Evolutionary conservation across 805 yeast species (phyloP), one percentile per base, ranked within the genome.

Genomic region (Saturnispora gosingensis): DNA sequence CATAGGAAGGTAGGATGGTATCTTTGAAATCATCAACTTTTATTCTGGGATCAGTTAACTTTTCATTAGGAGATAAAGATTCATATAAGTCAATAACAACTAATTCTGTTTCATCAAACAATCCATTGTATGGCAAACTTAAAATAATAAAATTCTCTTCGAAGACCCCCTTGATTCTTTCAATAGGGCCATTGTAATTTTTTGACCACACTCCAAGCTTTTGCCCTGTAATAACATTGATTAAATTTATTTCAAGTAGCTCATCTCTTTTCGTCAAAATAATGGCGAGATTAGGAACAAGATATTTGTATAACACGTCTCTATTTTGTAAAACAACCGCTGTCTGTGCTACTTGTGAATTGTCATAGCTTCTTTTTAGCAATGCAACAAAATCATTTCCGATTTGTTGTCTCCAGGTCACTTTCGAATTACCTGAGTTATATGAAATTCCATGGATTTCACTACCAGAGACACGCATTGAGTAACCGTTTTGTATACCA

Each of bases 111-210:
- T 60, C 54, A 20, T 72, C 63, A 20, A 28, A 18, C 10, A 83
- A 82, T 2, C 63, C 63, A 1, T 62, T 60, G 51, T 82, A 75
- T 61, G 74, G 78, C 59, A 80, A 83, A 0, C 90, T 71, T 61
- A 85, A 83, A 10, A 87, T 73, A 16, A 88, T 70, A 86, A 93
- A 91, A 67, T 90, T 81, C 62, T 91, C 98, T 46, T 88, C 93
- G 65, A 81, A 76, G 1, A 81, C 72, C 27, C 88, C 59, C 22
- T 74, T 68, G 28, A 88, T 24, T 30, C 18, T 9, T 3, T 45
- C 13, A 2, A 18, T 18, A 5, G 28, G 45, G 15, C 39, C 34
- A 2, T 11, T 40, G 9, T 50, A 16, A n/a, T 10, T 3, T 35
- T 66, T 65, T 10, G 72, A 72, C 4, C 74, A 62, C 48, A 70